Evolutionary conservation across 768 basidiomycete genomes (phyloP), one percentile per base, ranked within the genome.

Genomic region (Phlegmacium glaucopus): DNA sequence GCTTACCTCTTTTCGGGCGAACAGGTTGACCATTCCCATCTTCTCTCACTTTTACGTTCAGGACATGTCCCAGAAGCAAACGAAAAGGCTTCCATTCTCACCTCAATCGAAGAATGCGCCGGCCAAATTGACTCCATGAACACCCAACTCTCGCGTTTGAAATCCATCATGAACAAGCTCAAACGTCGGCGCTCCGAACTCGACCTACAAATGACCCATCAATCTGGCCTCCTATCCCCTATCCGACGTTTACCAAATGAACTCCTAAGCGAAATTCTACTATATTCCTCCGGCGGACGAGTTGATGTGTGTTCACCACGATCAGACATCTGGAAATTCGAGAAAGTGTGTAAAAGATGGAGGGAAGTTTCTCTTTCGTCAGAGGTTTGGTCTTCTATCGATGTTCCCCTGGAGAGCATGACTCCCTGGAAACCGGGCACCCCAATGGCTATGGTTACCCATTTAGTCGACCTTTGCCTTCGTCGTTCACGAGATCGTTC

Each of bases 261-360:
- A 22, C 15, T 54, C 16, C 29, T 54, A 25, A 34, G 36, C 29
- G 53, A 50, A 45, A 44, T 54, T 17, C 28, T 54, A 16, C 9
- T 47, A 16, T 54, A 39, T n/a, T 45, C 39, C 17, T 35, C 49
- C 1, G 11, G 35, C 1, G 53, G 53, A 5, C 28, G 39, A 18
- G 49, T 51, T 8, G 53, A 54, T 22, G 45, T 54, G 6, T 54
- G 53, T 15, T 39, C 18, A 25, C 53, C 53, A 4, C 18, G 34
- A 10, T 48, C 53, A 27, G 53, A 44, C 26, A 18, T 45, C 4
- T 54, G 53, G 53, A 42, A 42, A 26, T 32, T 54, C 2, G 53
- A 51, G 32, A 47, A 34, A 40, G 54, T 53, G 17, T 55, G 50
- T 34, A 44, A 49, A 36, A 42, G 47, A 30, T 55, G 54, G 54